Percentiles rank a stretch among this genome's conserved stretches.
These are phyloP conservation scores for Candida vaughaniae DNA, from an alignment of 805 yeast genomes.

Conservation along the genomic window DNA sequence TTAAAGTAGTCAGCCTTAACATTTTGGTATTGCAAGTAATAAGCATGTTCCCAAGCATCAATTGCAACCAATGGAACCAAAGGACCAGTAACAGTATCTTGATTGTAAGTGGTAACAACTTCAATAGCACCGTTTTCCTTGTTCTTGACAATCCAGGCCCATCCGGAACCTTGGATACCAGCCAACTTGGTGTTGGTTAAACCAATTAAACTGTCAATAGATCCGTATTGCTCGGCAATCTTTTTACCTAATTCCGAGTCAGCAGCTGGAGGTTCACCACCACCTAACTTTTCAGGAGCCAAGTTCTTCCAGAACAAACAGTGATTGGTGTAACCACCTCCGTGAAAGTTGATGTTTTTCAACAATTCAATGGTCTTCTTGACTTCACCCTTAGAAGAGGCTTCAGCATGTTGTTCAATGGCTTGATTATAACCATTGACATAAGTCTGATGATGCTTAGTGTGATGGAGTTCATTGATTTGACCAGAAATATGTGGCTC, in stretches of 20 bases:
- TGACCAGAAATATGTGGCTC: slow-evolving; percentile 48
- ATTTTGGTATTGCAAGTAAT: slow-evolving; percentile 52
- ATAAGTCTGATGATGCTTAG: slow-evolving; percentile 52
- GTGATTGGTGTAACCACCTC: slow-evolving; percentile 53
- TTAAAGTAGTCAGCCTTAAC: slow-evolving; percentile 50
- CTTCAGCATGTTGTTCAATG: slow-evolving; percentile 33
- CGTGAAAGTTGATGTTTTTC: slow-evolving; percentile 48
- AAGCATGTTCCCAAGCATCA: slow-evolving; percentile 57
- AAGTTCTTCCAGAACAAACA: slow-evolving; percentile 50
- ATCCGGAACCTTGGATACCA: slow-evolving; percentile 53
- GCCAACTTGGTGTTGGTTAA: slow-evolving; percentile 44
- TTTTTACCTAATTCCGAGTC: slow-evolving; percentile 41
- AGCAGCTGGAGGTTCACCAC: slow-evolving; percentile 58
- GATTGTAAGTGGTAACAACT: slow-evolving; percentile 46
- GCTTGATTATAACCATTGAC: slow-evolving; percentile 48
- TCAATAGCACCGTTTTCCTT: slow-evolving; percentile 46
- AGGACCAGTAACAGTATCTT: slow-evolving; percentile 47
- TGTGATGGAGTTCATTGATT: slow-evolving; percentile 48
- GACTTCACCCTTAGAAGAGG: slow-evolving; percentile 21
- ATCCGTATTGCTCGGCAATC: slow-evolving; percentile 44
- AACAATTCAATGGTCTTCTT: slow-evolving; percentile 42
- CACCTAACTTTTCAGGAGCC: slow-evolving; percentile 44
- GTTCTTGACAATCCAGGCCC: slow-evolving; percentile 52
- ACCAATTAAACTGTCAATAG: slow-evolving; percentile 41
- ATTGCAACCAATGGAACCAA: slow-evolving; percentile 47